Evolutionary conservation across 1,139 yeast species (phyloP), one percentile per base, ranked within the genome.

Genomic region (Suhomyces terraborum): DNA sequence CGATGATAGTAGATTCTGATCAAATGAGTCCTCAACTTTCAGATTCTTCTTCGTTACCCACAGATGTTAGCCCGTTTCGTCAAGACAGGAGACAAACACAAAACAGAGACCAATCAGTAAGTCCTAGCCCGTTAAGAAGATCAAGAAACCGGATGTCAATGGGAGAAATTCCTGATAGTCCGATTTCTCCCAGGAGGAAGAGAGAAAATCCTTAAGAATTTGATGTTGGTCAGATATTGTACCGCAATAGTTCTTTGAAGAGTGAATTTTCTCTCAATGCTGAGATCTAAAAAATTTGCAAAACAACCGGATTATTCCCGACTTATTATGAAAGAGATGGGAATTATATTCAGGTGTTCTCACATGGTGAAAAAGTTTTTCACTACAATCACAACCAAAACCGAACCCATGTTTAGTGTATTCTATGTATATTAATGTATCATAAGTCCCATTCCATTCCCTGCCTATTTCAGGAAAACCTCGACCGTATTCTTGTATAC

Each of bases 401-500:
- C n/a, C n/a, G n/a, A n/a, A n/a, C n/a, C 13, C 19, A 24, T 25
- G 28, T 23, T 17, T 24, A 12, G 25, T 32, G 35, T 32, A 32
- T 24, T 20, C 22, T 32, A 32, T 40, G 45, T 45, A 42, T 35
- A 33, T 34, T 44, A 43, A 38, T 38, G 39, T 36, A 38, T 10
- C 26, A 35, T 43, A 38, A 32, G 16, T 16, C 14, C 16, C 16
- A 17, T 9, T 9, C 22, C n/a, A 7, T 34, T 30, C 26, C 10
- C 29, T 28, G 22, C 51, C 48, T 24, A 68, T 53, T 33, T 64
- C 69, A 52, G 30, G 13, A 87, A 89, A 38, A 91, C 59, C 24
- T 62, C 59, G 49, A 80, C 69, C 5, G 88, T 73, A 53, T 85
- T 91, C 16, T 68, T 55, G 74, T 84, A 91, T 16, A 88, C 83